Evolutionary conservation across 192 early-diverging fungal species (phyloP).

Genomic region (Mortierella antarctica): DNA sequence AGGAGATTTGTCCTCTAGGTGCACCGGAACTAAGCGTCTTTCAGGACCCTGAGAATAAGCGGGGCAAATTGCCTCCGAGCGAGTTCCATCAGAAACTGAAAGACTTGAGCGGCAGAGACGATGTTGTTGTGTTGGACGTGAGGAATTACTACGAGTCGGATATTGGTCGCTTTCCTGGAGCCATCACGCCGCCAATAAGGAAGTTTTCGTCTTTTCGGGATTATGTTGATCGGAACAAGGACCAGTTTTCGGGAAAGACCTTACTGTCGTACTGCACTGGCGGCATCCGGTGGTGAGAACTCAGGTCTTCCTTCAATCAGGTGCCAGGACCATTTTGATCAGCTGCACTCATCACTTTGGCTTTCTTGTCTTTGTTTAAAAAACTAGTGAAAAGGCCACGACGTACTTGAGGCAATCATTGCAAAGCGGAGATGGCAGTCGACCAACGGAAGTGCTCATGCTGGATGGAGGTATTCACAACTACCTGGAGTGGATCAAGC

Average conservation of each 20-base stretch:
- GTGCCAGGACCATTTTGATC: neutral
- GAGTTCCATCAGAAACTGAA: slow-evolving; percentile 63
- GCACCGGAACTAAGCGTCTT: slow-evolving; percentile 52
- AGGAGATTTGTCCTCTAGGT: slow-evolving; percentile 75
- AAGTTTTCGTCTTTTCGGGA: slow-evolving; percentile 71
- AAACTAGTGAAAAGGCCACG: slow-evolving; percentile 67
- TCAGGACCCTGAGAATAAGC: slow-evolving; percentile 35
- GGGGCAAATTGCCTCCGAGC: slow-evolving; percentile 58
- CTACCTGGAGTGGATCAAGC: slow-evolving; percentile 74
- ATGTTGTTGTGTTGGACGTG: slow-evolving; percentile 65
- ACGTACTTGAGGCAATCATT: slow-evolving; percentile 62
- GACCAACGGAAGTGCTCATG: slow-evolving; percentile 64
- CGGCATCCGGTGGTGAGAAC: slow-evolving; percentile 46
- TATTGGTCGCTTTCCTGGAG: slow-evolving; percentile 70
- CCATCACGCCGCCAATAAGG: slow-evolving; percentile 70
- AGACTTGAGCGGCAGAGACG: slow-evolving; percentile 37
- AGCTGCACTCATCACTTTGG: too few species aligned
- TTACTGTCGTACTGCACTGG: slow-evolving; percentile 81
- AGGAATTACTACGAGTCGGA: slow-evolving; percentile 76
- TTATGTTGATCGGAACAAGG: slow-evolving; percentile 63
- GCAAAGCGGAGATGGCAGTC: slow-evolving; percentile 15
- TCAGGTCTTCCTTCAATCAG: neutral
- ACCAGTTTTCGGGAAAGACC: slow-evolving; percentile 58
- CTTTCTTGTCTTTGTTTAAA: neutral
- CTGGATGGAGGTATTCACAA: slow-evolving; percentile 79